A percentile compares a stretch with the other conserved stretches of the same genome.
phyloP scores from a whole-genome alignment of 257 asterid species.

The Thymus quinquecostatus region DNA sequence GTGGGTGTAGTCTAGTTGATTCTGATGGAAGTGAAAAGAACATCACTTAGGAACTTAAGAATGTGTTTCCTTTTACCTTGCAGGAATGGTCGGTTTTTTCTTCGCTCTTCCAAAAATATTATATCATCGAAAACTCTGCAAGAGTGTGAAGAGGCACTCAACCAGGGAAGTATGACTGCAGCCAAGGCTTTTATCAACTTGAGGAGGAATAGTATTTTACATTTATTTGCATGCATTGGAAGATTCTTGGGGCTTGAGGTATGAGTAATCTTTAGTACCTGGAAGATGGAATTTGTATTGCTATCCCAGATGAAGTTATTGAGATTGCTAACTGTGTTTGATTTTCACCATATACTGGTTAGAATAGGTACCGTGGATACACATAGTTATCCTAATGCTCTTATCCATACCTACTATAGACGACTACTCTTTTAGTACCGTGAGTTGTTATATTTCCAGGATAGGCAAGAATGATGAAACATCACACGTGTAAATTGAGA shows the following conservation, averaged over 20 bases:
- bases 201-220: slow-evolving; percentile 82
- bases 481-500: slow-evolving; percentile 25
- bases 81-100: slow-evolving; percentile 93
- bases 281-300: slow-evolving; percentile 26
- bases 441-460: slow-evolving; percentile 9
- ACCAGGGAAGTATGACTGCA: slow-evolving; percentile 84
- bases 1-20: neutral
- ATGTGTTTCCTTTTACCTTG: slow-evolving; percentile 39
- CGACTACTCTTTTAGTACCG: slow-evolving; percentile 19
- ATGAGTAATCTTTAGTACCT: slow-evolving; percentile 30
- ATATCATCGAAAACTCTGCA: slow-evolving; percentile 63
- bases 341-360: neutral
- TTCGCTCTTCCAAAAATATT: slow-evolving; percentile 78
- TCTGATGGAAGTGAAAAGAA: neutral
- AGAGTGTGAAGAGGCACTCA: slow-evolving; percentile 93
- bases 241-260: slow-evolving; percentile 98
- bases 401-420: slow-evolving; percentile 27
- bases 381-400: slow-evolving; percentile 21
- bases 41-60: slow-evolving; percentile 10
- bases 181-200: slow-evolving; percentile 74
- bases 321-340: slow-evolving; percentile 11
- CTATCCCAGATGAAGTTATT: slow-evolving; percentile 24
- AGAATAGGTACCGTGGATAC: slow-evolving; percentile 7
- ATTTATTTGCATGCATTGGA: slow-evolving; percentile 89
- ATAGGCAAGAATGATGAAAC: slow-evolving; percentile 13